These are phyloP conservation scores for Sonneratia caseolaris DNA, from an alignment of 345 rosid species.

Conservation along the genomic window DNA sequence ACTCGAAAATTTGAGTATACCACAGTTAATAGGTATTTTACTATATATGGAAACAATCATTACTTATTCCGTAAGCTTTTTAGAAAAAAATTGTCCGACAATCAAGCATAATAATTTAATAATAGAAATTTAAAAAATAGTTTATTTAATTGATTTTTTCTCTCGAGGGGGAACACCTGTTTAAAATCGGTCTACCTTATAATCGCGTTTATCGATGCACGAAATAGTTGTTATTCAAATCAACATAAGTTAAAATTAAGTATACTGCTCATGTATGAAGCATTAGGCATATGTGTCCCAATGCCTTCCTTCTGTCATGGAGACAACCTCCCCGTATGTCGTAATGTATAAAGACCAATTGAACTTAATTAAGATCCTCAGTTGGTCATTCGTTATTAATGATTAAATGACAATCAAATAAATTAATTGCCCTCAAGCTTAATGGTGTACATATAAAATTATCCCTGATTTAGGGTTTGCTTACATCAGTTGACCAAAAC, in stretches of 20 bases:
- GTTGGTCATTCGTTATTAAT: no score
- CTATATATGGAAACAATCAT: no score
- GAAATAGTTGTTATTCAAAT: background rate
- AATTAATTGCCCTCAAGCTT: background rate
- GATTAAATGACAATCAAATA: background rate
- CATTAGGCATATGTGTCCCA: background rate
- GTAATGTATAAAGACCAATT: background rate
- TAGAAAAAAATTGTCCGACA: no score
- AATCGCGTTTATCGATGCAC: background rate
- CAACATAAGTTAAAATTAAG: background rate
- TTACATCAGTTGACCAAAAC: background rate
- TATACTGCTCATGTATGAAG: background rate
- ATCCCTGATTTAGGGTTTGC: background rate
- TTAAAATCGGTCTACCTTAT: background rate
- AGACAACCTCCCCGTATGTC: background rate
- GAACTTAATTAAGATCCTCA: background rate
- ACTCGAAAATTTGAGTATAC: no score
- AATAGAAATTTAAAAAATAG: background rate
- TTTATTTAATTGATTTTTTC: background rate
- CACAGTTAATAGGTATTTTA: no score
- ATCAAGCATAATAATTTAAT: no score
- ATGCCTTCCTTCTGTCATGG: background rate
- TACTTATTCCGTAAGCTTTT: no score
- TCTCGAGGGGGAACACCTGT: no score
- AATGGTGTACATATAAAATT: background rate